Evolutionary conservation across 2,329 filamentous ascomycete species (phyloP).

Genomic region (Exophiala bonariae): DNA sequence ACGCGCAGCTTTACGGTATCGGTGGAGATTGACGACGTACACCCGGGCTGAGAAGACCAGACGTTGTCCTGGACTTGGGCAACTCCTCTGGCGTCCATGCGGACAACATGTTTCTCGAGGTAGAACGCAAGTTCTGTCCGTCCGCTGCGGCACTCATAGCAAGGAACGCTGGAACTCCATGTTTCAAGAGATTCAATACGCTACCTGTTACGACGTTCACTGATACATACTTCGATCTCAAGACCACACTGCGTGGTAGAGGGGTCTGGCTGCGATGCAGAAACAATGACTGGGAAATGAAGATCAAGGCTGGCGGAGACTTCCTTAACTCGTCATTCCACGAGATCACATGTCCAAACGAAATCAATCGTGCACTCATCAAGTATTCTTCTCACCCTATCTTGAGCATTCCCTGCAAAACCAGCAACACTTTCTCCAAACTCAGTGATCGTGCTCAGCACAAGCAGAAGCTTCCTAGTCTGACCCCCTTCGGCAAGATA

Average conservation of each 20-base stretch:
- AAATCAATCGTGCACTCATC: conserved; percentile 20
- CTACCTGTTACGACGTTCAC: conserved; percentile 15
- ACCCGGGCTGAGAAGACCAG: too few species aligned
- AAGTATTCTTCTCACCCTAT: neutral
- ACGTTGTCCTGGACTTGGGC: too few species aligned
- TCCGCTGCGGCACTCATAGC: conserved; percentile 8
- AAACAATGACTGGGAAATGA: conserved; percentile 30
- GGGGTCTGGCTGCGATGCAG: conserved; percentile 31
- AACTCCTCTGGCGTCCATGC: too few species aligned
- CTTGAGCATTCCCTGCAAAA: neutral
- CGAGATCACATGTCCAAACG: conserved; percentile 25
- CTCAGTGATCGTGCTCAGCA: conserved; percentile 7
- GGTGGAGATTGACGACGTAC: too few species aligned
- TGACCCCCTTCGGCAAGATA: conserved; percentile 27
- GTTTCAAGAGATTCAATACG: conserved; percentile 16
- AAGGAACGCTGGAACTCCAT: conserved; percentile 18
- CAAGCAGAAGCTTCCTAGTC: neutral
- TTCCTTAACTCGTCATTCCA: conserved; percentile 31
- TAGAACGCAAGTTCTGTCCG: conserved; percentile 30
- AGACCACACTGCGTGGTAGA: conserved; percentile 22
- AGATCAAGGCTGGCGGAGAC: conserved; percentile 25
- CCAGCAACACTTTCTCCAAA: neutral
- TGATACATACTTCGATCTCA: conserved; percentile 32
- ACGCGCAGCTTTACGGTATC: too few species aligned
- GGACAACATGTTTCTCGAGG: conserved; percentile 20